Evolutionary conservation across 2,329 filamentous ascomycete species (phyloP), one percentile per base, ranked within the genome.

Genomic region (Botrytis aclada): DNA sequence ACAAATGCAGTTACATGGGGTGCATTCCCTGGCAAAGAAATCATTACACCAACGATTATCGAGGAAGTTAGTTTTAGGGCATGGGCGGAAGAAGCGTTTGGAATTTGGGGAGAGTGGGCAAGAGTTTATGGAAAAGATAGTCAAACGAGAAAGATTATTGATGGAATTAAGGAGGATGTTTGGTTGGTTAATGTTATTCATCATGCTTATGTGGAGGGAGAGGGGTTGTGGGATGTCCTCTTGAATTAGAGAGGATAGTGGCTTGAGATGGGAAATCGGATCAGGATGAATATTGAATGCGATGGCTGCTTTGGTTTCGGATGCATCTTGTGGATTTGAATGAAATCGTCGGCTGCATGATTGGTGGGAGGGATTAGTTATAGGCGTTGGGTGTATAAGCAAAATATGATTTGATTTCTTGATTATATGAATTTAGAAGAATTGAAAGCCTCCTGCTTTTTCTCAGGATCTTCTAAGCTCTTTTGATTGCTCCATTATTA

Each of bases 1-100:
- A 95, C 97, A 43, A 98, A 98, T 80, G 94, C 95, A 0, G 96
- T 99, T 2, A 99, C 96, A 0, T 98, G 95, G 95, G 95, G 95
- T 69, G 93, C 94, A 0, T 98, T 98, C 83, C 92, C 93, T 0
- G 94, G 94, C 60, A 98, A 98, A 83, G 95, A 98, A 82, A 98
- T 98, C 80, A 89, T 97, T 73, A 97, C 95, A 34, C 95, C 95
- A 4, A 98, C 95, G 2, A 98, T 98, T 80, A 97, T 98, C 79
- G 95, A 98, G 81, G 93, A 95, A 77, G 93, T 97, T 69, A 96
- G 93, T 81, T 98, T 98, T 86, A 88, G 90, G 75, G 94, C 95
- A 12, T 99, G 96, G 96, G 88, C 90, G 73, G 96, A 98, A 80
- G 96, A 99, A 85, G 95, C 96, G 1, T 99, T 96, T 84, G 92